phyloP scores from a whole-genome alignment of 495 filamentous ascomycete species.

The Penicilliopsis zonata region DNA sequence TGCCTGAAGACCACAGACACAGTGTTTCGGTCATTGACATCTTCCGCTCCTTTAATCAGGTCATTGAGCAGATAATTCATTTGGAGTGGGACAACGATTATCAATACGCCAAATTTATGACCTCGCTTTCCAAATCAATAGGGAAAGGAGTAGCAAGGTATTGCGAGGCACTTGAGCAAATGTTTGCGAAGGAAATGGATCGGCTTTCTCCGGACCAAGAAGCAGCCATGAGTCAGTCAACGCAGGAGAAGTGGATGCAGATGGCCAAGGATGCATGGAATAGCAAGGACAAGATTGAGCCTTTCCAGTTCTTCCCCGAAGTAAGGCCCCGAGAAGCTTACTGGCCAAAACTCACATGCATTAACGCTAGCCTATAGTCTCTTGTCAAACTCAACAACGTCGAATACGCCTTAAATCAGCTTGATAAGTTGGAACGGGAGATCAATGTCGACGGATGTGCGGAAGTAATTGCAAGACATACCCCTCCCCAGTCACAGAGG shows the following conservation, averaged over 20 bases:
- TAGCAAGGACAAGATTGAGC: conserved; percentile 87
- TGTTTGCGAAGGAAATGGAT: conserved; percentile 89
- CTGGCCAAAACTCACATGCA: not conserved
- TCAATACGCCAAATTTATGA: conserved; percentile 96
- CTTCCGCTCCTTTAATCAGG: conserved; percentile 86
- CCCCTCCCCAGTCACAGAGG: conserved; percentile 43
- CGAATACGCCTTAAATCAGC: conserved; percentile 79
- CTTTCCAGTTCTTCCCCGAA: conserved; percentile 95
- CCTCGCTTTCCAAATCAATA: conserved; percentile 78
- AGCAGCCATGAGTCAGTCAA: conserved; percentile 58
- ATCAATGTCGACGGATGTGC: conserved; percentile 93
- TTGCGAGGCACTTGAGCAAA: conserved; percentile 81
- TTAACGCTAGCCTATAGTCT: conserved; percentile 43
- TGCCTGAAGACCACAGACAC: conserved; percentile 75
- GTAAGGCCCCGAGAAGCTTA: conserved; percentile 35
- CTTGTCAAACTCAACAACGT: conserved; percentile 97
- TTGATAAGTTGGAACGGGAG: conserved; percentile 79
- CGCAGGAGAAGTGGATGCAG: conserved; percentile 84
- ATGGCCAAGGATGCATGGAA: conserved; percentile 93
- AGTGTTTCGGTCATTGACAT: conserved; percentile 90
- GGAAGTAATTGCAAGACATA: conserved; percentile 58
- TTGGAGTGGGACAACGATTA: conserved; percentile 89
- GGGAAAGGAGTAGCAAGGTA: conserved; percentile 75
- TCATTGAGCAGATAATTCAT: conserved; percentile 70
- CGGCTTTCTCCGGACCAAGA: conserved; percentile 78